Evolutionary conservation across 352 stramenopile genomes (phyloP), one percentile per base, ranked within the genome.

Genomic region (Globisporangium barbulae): DNA sequence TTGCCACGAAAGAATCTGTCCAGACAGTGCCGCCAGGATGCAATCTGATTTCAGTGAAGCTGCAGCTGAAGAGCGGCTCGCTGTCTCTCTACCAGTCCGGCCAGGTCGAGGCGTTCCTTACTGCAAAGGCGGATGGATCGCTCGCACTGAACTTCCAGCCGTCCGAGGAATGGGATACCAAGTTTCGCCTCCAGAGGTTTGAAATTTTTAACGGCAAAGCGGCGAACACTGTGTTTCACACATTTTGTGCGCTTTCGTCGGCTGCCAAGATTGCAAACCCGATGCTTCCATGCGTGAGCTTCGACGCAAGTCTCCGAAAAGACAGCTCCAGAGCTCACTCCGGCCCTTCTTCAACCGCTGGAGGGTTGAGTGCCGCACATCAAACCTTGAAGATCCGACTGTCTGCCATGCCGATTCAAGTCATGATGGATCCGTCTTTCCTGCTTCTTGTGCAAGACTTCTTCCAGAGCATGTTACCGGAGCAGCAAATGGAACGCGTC

Each of bases 361-460:
- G 25, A n/a, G 59, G 48, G 7, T 39, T 28, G 21, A 64, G 59
- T 35, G 21, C 8, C 17, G 31, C 9, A 31, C 62, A n/a, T 63
- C 30, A 48, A 22, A 42, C 28, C n/a, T 22, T 84, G 15, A 74
- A 73, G 42, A 50, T 90, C 17, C 82, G 83, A 28, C 59, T 91
- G 13, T 74, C 70, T 30, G 80, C 80, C 15, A 69, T 86, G 61
- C 83, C 86, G 17, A 75, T 94, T 45, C 84, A 74, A 41, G 60
- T 92, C 55, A 82, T 94, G 72, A 68, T 87, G 19, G 86, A 94
- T 50, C 80, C 82, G 10, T 73, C 74, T 1, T 93, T 94, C 47
- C 64, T 93, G 63, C 65, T 91, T 37, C 78, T 81, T 28, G 52
- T 93, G 15, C 68, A 85, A n/a, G 63, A 74, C 13, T 94, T 94